phyloP scores from a whole-genome alignment of 1,284 basidiomycete species.

The Cutaneotrichosporon sp. region DNA sequence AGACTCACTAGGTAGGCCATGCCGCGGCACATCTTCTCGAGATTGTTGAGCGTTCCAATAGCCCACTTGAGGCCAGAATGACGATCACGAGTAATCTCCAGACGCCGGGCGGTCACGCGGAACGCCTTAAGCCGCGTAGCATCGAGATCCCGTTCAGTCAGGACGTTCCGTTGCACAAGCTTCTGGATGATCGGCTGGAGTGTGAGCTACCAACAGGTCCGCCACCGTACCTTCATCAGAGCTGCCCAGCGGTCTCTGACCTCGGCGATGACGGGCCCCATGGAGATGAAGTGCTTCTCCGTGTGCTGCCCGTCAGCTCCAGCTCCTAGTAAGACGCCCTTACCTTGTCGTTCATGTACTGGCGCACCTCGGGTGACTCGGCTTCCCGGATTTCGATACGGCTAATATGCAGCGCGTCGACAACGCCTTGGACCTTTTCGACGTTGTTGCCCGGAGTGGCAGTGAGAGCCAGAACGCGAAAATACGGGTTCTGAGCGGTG shows the following conservation, averaged over 20 bases:
- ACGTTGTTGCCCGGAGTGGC: constrained; percentile 90
- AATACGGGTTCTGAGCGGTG: constrained; percentile 91
- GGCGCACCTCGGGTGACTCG: constrained; percentile 79
- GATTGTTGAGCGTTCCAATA: constrained; percentile 28
- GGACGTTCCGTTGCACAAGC: constrained; percentile 42
- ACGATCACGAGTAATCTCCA: constrained; percentile 38
- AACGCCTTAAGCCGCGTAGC: constrained; percentile 44
- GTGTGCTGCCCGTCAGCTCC: constrained; percentile 29
- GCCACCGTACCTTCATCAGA: constrained; percentile 67
- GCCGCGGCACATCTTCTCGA: constrained; percentile 64
- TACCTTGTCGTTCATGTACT: constrained; percentile 88
- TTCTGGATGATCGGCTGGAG: constrained; percentile 44
- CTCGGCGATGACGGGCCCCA: constrained; percentile 57
- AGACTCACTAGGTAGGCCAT: constrained; percentile 81
- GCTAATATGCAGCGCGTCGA: constrained; percentile 92
- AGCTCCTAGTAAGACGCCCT: no score
- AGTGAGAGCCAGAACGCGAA: constrained; percentile 88
- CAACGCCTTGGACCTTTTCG: constrained; percentile 85
- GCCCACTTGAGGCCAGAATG: constrained; percentile 33
- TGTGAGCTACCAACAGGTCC: neutral
- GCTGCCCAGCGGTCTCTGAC: constrained; percentile 56
- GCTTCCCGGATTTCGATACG: constrained; percentile 94
- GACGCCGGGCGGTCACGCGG: constrained; percentile 40
- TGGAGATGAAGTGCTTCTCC: constrained; percentile 66
- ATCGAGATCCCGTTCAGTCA: constrained; percentile 46